Evolutionary conservation across 2,329 filamentous ascomycete species (phyloP).

Genomic region (Botrytis fragariae): DNA sequence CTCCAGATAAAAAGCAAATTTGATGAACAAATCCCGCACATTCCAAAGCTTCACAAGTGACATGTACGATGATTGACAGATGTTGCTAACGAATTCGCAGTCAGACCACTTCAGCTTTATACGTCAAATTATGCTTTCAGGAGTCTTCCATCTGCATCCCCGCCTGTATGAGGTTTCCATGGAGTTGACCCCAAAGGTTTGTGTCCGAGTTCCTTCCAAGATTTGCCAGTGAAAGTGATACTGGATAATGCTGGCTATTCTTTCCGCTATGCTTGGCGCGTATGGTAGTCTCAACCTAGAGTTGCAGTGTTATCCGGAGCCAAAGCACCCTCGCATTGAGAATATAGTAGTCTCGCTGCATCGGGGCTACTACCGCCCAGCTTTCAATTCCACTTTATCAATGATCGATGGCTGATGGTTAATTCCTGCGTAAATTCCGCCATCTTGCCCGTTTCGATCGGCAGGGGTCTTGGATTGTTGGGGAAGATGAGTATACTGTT

Average conservation of each 20-base stretch:
- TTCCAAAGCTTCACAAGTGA: neutral
- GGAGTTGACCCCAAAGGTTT: neutral
- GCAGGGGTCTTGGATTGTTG: neutral
- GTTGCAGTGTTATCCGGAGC: neutral
- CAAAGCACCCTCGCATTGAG: neutral
- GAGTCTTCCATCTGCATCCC: neutral
- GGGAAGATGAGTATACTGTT: neutral
- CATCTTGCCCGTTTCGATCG: neutral
- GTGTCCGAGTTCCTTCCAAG: neutral
- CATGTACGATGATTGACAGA: neutral
- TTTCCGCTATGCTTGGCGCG: neutral
- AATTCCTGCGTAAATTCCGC: neutral
- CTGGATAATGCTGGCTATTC: neutral
- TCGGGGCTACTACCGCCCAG: neutral
- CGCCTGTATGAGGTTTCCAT: neutral
- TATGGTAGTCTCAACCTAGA: neutral
- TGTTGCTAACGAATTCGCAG: neutral
- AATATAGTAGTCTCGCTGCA: neutral
- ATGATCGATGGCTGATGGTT: neutral
- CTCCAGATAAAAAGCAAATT: constrained; percentile 13
- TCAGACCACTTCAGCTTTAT: neutral
- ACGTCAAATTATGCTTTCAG: neutral
- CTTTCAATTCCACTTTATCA: accelerated
- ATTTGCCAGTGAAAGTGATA: neutral
- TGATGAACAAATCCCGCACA: constrained; percentile 8